Conservation (phyloP, 176 grass and related monocot species). For the Triticum monococcum region DNA sequence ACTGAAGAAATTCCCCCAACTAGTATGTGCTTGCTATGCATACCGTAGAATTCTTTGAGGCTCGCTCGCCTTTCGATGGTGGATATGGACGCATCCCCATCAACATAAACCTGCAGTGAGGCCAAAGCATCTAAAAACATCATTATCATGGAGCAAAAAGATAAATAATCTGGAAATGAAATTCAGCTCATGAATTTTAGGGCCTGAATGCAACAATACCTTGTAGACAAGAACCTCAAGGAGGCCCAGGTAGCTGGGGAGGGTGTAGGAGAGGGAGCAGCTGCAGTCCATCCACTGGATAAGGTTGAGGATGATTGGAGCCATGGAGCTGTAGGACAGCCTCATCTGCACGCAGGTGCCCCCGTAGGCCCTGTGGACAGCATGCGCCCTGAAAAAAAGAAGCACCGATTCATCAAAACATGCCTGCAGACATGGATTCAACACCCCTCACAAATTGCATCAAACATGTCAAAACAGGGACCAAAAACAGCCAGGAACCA, state of each 20-base stretch:
- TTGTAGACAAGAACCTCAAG: conserved; percentile 96
- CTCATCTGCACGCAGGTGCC: conserved; percentile 98
- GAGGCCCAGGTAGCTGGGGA: conserved; percentile 90
- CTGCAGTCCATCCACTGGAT: conserved; percentile 99
- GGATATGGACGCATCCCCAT: conserved; percentile 75
- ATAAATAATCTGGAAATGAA: not conserved
- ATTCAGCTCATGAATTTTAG: not conserved
- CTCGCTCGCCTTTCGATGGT: conserved; percentile 86
- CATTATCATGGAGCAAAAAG: not conserved
- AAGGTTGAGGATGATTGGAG: conserved; percentile 90
- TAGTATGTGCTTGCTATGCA: conserved; percentile 3
- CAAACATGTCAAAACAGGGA: not conserved
- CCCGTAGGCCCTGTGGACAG: conserved; percentile 87
- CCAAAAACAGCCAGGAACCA: conserved; percentile 9
- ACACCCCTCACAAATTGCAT: not conserved
- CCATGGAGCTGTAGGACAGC: conserved; percentile 91
- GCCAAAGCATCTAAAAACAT: not conserved
- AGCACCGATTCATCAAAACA: conserved; percentile 22
- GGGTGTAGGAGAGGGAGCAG: conserved; percentile 68
- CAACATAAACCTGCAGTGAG: conserved; percentile 76
- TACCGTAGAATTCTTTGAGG: conserved; percentile 94
- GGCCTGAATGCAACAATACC: conserved; percentile 30
- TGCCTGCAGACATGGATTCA: not conserved
- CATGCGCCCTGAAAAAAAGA: conserved; percentile 71
- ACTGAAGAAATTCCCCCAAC: not conserved